Evolutionary conservation across 108 stramenopile genomes (phyloP), one percentile per base, ranked within the genome.

Genomic region (Nitzschia sp.): DNA sequence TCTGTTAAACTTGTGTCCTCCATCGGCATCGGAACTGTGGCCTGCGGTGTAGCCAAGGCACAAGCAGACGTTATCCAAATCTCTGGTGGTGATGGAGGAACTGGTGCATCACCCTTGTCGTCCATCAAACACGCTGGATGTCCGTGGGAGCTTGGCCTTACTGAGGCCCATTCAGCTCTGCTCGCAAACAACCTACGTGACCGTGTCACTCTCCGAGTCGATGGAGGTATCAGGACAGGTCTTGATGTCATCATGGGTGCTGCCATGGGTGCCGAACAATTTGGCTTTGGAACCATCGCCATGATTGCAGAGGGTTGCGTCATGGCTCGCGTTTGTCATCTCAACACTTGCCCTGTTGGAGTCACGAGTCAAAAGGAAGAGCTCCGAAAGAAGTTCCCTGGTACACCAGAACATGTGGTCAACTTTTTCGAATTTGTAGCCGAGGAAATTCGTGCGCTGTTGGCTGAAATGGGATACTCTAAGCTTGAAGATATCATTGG

Each of bases 1-100:
- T 91, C 88, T 36, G 98, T 99, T 2, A 98, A 99, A 87, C 94
- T 99, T 30, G 97, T 99, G 17, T 95, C 96, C 27, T 94, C 92
- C 45, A 93, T 96, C 58, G 98, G 98, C 44, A 95, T 97, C 57
- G 97, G 97, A 59, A 96, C 93, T 45, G 95, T 97, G 27, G 97
- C 97, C 3, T 96, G 95, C 63, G 97, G 97, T 75, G 91, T 93
- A 50, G 95, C 95, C 35, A 97, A 97, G 82, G 97, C 95, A n/a
- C 70, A 93, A 53, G 97, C 97, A 26, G 95, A 97, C 80, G 91
- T 95, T 32, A 97, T 97, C 65, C 93, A 94, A 59, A 95, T 97
- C 68, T 89, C 87, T 45, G 94, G 97, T 29, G 90, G 91, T 11
- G 95, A 97, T 63, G 95, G 95, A 53, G 97, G 97, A 36, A 96